A percentile compares a stretch with the other conserved stretches of the same genome.
These are phyloP conservation scores for Calonectria naviculata DNA, from an alignment of 2,329 filamentous ascomycete genomes.

Conservation along the genomic window DNA sequence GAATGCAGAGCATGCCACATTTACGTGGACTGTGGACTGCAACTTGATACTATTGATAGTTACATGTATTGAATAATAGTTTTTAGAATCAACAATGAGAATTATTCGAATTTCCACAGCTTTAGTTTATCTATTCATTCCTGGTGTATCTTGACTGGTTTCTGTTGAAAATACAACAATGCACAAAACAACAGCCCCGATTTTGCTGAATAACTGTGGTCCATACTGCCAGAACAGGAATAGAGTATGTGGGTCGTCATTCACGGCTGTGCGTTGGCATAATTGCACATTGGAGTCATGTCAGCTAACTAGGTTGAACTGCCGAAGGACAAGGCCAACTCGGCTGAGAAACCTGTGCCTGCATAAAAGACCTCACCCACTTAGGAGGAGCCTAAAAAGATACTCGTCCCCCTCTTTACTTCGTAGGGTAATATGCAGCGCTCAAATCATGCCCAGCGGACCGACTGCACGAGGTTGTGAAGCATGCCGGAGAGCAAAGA, in stretches of 20 bases:
- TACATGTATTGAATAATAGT: no score
- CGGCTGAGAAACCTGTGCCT: not conserved
- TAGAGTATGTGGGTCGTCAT: not conserved
- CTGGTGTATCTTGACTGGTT: no score
- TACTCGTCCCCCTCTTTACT: not conserved
- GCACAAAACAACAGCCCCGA: no score
- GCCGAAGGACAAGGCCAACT: not conserved
- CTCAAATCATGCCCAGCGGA: not conserved
- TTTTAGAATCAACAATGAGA: no score
- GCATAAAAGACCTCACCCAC: not conserved
- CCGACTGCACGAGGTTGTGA: not conserved
- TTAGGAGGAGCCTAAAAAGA: no score
- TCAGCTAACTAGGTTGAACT: not conserved
- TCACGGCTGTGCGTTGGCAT: not conserved
- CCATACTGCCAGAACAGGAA: not conserved
- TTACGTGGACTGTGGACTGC: no score
- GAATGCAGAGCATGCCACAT: no score
- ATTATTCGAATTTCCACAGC: no score
- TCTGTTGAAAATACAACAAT: no score
- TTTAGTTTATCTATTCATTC: no score
- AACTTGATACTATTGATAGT: no score
- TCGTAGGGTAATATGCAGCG: not conserved
- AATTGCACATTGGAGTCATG: not conserved
- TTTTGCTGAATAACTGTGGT: not conserved
- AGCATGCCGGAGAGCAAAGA: not conserved